Evolutionary conservation across 768 basidiomycete species (phyloP).

Genomic region (Candolleomyces aberdarensis): DNA sequence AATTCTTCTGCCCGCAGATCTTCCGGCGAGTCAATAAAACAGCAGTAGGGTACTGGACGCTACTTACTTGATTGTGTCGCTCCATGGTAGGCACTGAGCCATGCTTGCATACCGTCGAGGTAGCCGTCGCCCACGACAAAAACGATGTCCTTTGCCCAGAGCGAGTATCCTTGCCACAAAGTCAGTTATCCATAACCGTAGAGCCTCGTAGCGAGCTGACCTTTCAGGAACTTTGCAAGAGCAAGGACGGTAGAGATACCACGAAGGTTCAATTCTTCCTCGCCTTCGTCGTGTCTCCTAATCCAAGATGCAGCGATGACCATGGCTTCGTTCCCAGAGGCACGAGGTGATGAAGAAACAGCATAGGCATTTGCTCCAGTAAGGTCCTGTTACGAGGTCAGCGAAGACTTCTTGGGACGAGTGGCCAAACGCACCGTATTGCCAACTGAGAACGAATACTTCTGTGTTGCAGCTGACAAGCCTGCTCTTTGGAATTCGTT

Average conservation of each 20-base stretch:
- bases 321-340: constrained; percentile 92
- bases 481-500: constrained; percentile 75
- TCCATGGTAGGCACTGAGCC: constrained; percentile 82
- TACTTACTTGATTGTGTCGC: constrained; percentile 57
- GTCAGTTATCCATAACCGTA: neutral
- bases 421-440: constrained; percentile 44
- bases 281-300: constrained; percentile 58
- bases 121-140: constrained; percentile 89
- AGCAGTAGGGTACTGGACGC: neutral
- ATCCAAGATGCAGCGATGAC: constrained; percentile 90
- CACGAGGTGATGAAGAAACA: constrained; percentile 75
- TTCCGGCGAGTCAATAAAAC: constrained; percentile 23
- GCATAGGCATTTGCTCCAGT: constrained; percentile 83
- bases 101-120: constrained; percentile 90
- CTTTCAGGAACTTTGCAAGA: constrained; percentile 79
- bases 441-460: constrained; percentile 55
- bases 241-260: constrained; percentile 85
- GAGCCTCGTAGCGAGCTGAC: constrained; percentile 38
- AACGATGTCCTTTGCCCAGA: constrained; percentile 94
- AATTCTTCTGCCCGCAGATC: constrained; percentile 68
- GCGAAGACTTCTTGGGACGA: neutral
- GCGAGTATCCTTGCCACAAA: constrained; percentile 59
- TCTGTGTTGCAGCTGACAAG: constrained; percentile 64
- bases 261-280: constrained; percentile 69
- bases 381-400: constrained; percentile 35